Base-by-base conservation (phyloP, 1,284 basidiomycete genomes). In the Fomitopsis pinicola region DNA sequence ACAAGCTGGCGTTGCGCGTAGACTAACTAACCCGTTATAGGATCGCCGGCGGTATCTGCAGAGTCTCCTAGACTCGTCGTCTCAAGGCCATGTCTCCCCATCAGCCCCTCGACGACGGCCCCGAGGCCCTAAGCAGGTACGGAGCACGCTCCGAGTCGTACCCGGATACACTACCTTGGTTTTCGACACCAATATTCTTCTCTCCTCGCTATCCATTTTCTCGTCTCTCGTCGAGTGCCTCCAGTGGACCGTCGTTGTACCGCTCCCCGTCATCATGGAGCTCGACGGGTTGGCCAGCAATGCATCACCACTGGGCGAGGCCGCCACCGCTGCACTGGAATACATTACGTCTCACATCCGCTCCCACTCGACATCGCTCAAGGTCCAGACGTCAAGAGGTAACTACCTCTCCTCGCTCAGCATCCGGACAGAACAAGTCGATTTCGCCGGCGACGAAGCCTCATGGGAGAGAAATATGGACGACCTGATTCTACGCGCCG, bases 201-300 rank as follows among this genome's bases (percentile, higher is more conserved):
- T 98, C 5, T 91, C 92, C 0, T 91, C 91, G 0, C 78, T 97
- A 5, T 75, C 85, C 0, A 79, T 90, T 63, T 82, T 98, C 63
- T 75, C 84, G 2, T 82, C 87, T 12, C 80, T 98, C 61, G 82
- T 98, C 62, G 91, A 97, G 72, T 88, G 87, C 64, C 78, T 87
- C 35, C 80, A 80, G 46, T 99, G 95, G 95, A 97, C 92, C 0
- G 81, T 97, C 57, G 80, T 99, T 59, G 81, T 99, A 0, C 97
- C 97, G 3, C 83, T 98, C 2, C 95, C 95, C 0, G 97, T 97
- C 59, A 84, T 98, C 68, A 98, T 96, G 80, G 97, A 99, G 70
- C 87, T 99, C 10, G 97, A 99, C 68, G 95, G 96, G 14, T 83
- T 98, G 38, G 82, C 86, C 0, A 80, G 82, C 61, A 92, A 94